phyloP scores from a whole-genome alignment of 2,329 filamentous ascomycete genomes.

The Xylaria polymorpha region DNA sequence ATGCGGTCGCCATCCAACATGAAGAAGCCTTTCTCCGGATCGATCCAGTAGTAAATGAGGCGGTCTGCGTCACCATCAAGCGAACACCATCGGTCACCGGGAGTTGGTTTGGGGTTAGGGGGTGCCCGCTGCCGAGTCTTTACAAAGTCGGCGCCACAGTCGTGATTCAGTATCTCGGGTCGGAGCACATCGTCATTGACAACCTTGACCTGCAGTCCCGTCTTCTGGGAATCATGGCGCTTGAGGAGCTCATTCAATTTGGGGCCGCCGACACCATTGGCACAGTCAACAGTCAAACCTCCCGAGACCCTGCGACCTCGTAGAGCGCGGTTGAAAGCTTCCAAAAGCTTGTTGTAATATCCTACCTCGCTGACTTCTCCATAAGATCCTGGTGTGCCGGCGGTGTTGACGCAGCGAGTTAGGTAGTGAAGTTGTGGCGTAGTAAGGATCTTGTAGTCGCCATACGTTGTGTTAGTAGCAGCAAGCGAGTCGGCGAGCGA shows the following conservation, averaged over 20 bases:
- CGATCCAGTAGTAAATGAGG: conserved; percentile 93
- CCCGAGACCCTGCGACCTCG: conserved; percentile 79
- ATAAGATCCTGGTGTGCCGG: conserved; percentile 87
- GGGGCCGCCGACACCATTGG: conserved; percentile 94
- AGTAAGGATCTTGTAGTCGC: conserved; percentile 90
- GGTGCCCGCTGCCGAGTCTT: conserved; percentile 96
- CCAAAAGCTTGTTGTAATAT: conserved; percentile 92
- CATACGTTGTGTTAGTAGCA: conserved; percentile 77
- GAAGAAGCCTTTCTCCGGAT: conserved; percentile 84
- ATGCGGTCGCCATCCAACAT: conserved; percentile 98
- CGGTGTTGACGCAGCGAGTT: conserved; percentile 92
- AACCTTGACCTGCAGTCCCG: conserved; percentile 82
- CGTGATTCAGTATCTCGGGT: conserved; percentile 87
- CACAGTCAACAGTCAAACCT: conserved; percentile 87
- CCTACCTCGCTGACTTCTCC: conserved; percentile 89
- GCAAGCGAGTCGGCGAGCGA: conserved; percentile 84
- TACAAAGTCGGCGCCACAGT: conserved; percentile 96
- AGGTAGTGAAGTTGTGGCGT: conserved; percentile 99
- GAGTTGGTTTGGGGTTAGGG: conserved; percentile 79
- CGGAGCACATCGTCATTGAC: conserved; percentile 94
- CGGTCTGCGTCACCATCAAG: conserved; percentile 96
- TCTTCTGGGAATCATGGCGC: conserved; percentile 75
- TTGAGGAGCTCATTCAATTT: conserved; percentile 90
- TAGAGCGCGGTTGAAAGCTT: conserved; percentile 87
- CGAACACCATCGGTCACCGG: conserved; percentile 85